phyloP scores from a whole-genome alignment of 1,284 basidiomycete species.

The Fomitopsis betulina region DNA sequence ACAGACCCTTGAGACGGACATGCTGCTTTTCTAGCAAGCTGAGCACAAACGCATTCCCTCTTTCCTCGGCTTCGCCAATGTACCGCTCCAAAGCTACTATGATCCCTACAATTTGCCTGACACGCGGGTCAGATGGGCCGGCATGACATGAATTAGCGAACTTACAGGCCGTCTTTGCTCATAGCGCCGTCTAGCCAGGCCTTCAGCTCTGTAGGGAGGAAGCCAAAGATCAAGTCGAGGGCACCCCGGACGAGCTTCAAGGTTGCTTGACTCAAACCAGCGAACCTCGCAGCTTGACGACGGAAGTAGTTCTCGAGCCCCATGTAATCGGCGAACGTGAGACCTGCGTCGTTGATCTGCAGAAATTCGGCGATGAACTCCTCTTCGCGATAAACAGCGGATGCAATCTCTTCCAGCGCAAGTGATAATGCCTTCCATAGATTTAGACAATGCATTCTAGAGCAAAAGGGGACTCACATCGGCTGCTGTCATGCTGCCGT shows the following conservation, averaged over 20 bases:
- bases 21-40: slow-evolving; percentile 81
- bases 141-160: slow-evolving; percentile 7
- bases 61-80: slow-evolving; percentile 73
- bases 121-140: neutral
- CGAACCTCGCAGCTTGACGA: slow-evolving; percentile 77
- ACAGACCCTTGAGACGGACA: slow-evolving; percentile 63
- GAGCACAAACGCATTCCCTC: slow-evolving; percentile 72
- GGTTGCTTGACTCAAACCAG: slow-evolving; percentile 64
- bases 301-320: slow-evolving; percentile 93
- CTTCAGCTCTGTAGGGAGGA: slow-evolving; percentile 81
- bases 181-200: slow-evolving; percentile 81
- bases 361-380: slow-evolving; percentile 90
- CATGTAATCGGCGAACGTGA: slow-evolving; percentile 97
- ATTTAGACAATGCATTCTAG: neutral
- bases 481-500: slow-evolving; percentile 59
- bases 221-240: slow-evolving; percentile 95
- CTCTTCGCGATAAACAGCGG: slow-evolving; percentile 78
- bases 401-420: slow-evolving; percentile 74
- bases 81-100: slow-evolving; percentile 80
- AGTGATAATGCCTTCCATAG: slow-evolving; percentile 62
- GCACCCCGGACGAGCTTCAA: slow-evolving; percentile 80
- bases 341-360: slow-evolving; percentile 82
- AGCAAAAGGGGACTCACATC: slow-evolving; percentile 43
- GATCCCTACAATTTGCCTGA: slow-evolving; percentile 84
- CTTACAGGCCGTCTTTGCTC: slow-evolving; percentile 76